These are phyloP conservation scores for Colletotrichum orchidophilum DNA, from an alignment of 2,329 filamentous ascomycete genomes.

Conservation along the genomic window DNA sequence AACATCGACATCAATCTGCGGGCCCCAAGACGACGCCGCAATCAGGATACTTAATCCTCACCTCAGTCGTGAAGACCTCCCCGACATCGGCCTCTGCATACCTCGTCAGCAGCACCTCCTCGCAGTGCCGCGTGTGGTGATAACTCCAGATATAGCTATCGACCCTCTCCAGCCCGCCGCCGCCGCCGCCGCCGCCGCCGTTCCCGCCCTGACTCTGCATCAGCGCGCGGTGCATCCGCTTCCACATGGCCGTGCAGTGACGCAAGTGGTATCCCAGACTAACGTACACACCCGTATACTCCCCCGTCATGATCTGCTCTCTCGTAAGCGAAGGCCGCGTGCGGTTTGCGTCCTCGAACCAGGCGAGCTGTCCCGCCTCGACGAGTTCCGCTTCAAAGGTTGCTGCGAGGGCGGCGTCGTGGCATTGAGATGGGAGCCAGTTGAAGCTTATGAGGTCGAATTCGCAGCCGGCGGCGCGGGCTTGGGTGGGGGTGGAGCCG, in stretches of 20 bases:
- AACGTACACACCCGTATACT: slow-evolving; percentile 15
- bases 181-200: slow-evolving; percentile 14
- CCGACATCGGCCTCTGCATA: not conserved
- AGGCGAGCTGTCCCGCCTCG: not conserved
- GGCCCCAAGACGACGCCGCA: slow-evolving; percentile 11
- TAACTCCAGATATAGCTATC: slow-evolving; percentile 28
- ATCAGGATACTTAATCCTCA: slow-evolving; percentile 30
- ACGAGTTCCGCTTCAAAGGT: slow-evolving; percentile 14
- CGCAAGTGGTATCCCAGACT: slow-evolving; percentile 22
- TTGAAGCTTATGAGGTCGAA: slow-evolving; percentile 29
- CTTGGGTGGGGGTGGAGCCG: slow-evolving; percentile 15
- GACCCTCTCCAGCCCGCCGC: slow-evolving; percentile 19
- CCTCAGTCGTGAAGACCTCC: slow-evolving; percentile 18
- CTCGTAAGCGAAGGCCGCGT: not conserved
- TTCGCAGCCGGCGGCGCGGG: slow-evolving; percentile 21
- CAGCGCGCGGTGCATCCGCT: slow-evolving; percentile 27
- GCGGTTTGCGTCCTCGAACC: slow-evolving; percentile 14
- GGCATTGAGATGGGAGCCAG: slow-evolving; percentile 29
- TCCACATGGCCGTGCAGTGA: slow-evolving; percentile 31
- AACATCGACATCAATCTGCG: not conserved
- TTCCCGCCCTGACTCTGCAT: not conserved
- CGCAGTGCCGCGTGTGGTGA: slow-evolving; percentile 29
- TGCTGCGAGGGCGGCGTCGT: slow-evolving; percentile 16
- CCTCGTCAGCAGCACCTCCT: slow-evolving; percentile 20
- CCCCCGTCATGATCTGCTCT: slow-evolving; percentile 16